Evolutionary conservation across 2,329 filamentous ascomycete species (phyloP).

Genomic region (Colletotrichum nymphaeae): DNA sequence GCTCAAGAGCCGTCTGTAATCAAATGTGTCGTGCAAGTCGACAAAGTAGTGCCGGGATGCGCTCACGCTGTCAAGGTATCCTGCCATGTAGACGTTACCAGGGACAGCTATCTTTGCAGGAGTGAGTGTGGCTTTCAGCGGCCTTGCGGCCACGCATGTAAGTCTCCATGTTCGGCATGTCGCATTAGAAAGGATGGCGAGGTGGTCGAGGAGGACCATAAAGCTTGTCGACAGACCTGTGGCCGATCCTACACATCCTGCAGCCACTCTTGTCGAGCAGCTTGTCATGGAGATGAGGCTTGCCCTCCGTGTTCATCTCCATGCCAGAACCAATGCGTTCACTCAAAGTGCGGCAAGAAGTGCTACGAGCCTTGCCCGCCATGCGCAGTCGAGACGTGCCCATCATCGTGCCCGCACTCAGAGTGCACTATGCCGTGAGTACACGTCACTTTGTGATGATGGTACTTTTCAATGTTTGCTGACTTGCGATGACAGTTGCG

Average conservation of each 20-base stretch:
- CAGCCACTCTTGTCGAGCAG: constrained; percentile 61
- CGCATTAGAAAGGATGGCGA: constrained; percentile 46
- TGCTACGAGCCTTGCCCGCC: constrained; percentile 72
- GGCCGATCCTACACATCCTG: constrained; percentile 60
- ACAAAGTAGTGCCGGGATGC: constrained; percentile 64
- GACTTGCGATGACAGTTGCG: constrained; percentile 47
- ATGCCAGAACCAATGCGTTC: constrained; percentile 68
- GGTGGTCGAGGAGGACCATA: constrained; percentile 54
- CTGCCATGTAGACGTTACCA: constrained; percentile 61
- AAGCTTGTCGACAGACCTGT: constrained; percentile 52
- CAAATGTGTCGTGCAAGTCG: constrained; percentile 59
- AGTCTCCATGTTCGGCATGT: constrained; percentile 61
- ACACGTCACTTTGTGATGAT: neutral
- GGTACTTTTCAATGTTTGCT: neutral
- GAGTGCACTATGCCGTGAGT: constrained; percentile 62
- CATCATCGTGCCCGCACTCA: constrained; percentile 66
- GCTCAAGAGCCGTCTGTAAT: constrained; percentile 57
- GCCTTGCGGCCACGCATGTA: constrained; percentile 70
- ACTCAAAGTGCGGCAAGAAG: constrained; percentile 64
- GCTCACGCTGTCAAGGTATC: constrained; percentile 60
- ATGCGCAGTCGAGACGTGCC: constrained; percentile 66
- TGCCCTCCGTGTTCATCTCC: constrained; percentile 60
- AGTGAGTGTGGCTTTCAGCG: constrained; percentile 57
- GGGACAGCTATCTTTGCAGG: constrained; percentile 57
- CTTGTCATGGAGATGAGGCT: constrained; percentile 61